phyloP scores from a whole-genome alignment of 2,329 filamentous ascomycete species.

The Aspergillus puulaauensis region DNA sequence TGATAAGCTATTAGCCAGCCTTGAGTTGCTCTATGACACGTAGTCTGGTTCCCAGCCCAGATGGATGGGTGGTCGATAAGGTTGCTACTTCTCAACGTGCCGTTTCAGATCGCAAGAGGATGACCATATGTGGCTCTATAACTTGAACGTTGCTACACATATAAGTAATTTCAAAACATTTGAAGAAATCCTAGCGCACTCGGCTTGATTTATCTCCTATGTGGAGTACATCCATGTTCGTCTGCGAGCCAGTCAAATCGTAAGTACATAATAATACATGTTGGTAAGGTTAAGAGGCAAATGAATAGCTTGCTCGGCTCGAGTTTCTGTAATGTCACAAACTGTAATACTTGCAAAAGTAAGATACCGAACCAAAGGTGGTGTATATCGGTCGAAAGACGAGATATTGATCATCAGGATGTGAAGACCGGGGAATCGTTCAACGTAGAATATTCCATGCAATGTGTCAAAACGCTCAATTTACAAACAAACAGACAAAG shows the following conservation, averaged over 20 bases:
- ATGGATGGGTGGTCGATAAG: too few species aligned
- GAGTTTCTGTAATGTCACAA: neutral
- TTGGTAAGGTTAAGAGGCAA: neutral
- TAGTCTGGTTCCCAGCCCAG: neutral
- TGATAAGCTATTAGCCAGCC: neutral
- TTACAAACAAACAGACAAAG: neutral
- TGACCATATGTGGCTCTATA: too few species aligned
- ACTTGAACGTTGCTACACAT: too few species aligned
- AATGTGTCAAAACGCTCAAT: neutral
- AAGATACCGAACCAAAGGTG: neutral
- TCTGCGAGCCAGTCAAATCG: neutral
- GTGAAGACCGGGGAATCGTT: neutral
- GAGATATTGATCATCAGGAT: neutral
- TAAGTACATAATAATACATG: neutral
- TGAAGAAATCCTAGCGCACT: neutral
- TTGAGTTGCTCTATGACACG: neutral
- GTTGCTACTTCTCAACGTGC: too few species aligned
- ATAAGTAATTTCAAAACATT: neutral
- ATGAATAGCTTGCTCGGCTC: neutral
- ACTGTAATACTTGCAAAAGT: neutral
- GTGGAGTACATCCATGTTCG: neutral
- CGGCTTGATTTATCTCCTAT: neutral
- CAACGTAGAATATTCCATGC: neutral
- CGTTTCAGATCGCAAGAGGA: too few species aligned
- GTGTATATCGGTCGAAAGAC: neutral